These are phyloP conservation scores for Ogataea parapolymorpha DNA, from an alignment of 805 yeast species.

Conservation along the genomic window DNA sequence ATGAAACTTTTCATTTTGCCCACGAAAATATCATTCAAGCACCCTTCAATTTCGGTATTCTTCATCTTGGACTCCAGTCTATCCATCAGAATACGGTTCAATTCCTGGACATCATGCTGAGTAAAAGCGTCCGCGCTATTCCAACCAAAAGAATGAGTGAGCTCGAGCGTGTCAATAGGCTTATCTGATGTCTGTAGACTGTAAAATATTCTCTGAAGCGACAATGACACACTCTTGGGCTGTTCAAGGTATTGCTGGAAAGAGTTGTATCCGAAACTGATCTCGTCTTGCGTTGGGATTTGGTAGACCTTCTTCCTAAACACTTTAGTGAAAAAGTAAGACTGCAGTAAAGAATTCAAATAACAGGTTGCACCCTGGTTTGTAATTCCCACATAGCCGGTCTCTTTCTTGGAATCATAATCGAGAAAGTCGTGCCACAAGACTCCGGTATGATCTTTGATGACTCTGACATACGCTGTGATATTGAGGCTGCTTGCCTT, in stretches of 20 bases:
- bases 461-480: constrained; percentile 70
- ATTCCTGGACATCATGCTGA: constrained; percentile 97
- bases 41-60: constrained; percentile 74
- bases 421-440: constrained; percentile 86
- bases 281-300: constrained; percentile 73
- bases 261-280: constrained; percentile 31
- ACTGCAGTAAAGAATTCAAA: constrained; percentile 86
- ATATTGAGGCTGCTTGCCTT: constrained; percentile 60
- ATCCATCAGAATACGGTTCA: constrained; percentile 94
- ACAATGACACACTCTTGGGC: constrained; percentile 63
- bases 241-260: constrained; percentile 33
- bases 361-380: constrained; percentile 99
- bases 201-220: constrained; percentile 86
- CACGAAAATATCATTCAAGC: constrained; percentile 78
- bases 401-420: constrained; percentile 79
- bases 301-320: constrained; percentile 85
- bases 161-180: constrained; percentile 80
- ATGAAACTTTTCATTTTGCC: constrained; percentile 96
- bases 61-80: constrained; percentile 87
- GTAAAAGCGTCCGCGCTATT: constrained; percentile 92
- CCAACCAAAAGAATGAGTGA: constrained; percentile 96
- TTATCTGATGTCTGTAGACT: constrained; percentile 66
- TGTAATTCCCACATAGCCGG: constrained; percentile 89
- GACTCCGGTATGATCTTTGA: constrained; percentile 91
- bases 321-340: constrained; percentile 78